phyloP scores from a whole-genome alignment of 2,329 filamentous ascomycete genomes.

The Triangularia verruculosa region DNA sequence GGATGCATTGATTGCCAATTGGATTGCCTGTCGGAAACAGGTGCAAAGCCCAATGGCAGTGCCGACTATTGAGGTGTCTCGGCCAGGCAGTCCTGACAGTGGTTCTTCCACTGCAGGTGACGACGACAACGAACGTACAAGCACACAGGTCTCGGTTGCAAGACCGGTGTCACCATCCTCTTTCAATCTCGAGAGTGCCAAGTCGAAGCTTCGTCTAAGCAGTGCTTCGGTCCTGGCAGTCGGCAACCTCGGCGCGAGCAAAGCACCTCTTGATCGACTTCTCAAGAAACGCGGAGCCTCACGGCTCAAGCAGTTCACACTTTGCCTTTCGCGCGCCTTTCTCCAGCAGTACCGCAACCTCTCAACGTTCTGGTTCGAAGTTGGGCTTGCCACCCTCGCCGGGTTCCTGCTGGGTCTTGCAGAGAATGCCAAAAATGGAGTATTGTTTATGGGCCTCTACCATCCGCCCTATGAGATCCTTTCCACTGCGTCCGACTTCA shows the following conservation, averaged over 20 bases:
- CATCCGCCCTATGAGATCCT: conserved; percentile 49
- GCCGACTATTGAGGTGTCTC: not conserved
- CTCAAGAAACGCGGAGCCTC: conserved; percentile 50
- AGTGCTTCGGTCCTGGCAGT: conserved; percentile 25
- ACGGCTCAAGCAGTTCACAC: conserved; percentile 48
- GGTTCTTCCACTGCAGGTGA: not conserved
- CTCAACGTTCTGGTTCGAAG: conserved; percentile 52
- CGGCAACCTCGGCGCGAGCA: conserved; percentile 5
- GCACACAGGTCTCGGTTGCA: not conserved
- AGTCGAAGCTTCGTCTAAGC: not conserved
- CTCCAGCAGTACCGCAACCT: conserved; percentile 55
- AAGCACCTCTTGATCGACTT: conserved; percentile 21
- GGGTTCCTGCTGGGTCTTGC: conserved; percentile 55
- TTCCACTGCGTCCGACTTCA: conserved; percentile 50
- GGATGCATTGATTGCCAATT: conserved; percentile 48
- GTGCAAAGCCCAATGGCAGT: conserved; percentile 21
- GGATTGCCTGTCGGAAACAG: conserved; percentile 36
- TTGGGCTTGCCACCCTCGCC: conserved; percentile 49
- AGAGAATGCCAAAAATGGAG: conserved; percentile 46
- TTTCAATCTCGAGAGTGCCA: not conserved
- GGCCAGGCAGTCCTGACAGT: not conserved
- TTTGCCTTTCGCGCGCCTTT: conserved; percentile 51
- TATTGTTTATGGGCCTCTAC: conserved; percentile 53
- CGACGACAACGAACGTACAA: not conserved
- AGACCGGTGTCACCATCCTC: not conserved